phyloP scores from a whole-genome alignment of 2,329 filamentous ascomycete genomes.

The Sporothrix dimorphospora region DNA sequence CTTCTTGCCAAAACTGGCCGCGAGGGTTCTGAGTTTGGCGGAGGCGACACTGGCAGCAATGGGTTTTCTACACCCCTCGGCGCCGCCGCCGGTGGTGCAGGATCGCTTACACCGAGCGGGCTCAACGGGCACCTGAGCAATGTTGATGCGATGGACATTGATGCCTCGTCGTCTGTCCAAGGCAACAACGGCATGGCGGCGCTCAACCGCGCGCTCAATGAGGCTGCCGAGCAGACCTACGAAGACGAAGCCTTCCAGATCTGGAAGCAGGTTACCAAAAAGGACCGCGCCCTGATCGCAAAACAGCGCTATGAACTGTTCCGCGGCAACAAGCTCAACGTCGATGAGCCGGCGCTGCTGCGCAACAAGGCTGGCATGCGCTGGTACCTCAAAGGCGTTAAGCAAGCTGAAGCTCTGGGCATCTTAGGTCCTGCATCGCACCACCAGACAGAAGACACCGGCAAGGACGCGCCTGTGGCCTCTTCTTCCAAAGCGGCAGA shows the following conservation, averaged over 20 bases:
- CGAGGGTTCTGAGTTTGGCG: slow-evolving; percentile 77
- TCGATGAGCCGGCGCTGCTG: slow-evolving; percentile 84
- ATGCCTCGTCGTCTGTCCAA: slow-evolving; percentile 68
- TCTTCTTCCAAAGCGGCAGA: slow-evolving; percentile 59
- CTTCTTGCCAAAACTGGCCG: slow-evolving; percentile 58
- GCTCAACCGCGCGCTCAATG: slow-evolving; percentile 65
- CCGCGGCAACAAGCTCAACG: slow-evolving; percentile 79
- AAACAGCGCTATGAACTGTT: slow-evolving; percentile 87
- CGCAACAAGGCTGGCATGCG: slow-evolving; percentile 88
- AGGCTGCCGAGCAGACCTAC: slow-evolving; percentile 73
- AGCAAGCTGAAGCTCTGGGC: slow-evolving; percentile 62
- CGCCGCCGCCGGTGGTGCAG: slow-evolving; percentile 46
- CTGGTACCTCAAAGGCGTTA: slow-evolving; percentile 79
- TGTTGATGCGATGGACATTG: slow-evolving; percentile 83
- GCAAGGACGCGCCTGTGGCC: slow-evolving; percentile 34
- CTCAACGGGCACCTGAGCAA: slow-evolving; percentile 70
- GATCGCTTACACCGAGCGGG: slow-evolving; percentile 73
- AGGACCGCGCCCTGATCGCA: slow-evolving; percentile 83
- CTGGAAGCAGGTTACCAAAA: slow-evolving; percentile 99
- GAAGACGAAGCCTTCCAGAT: slow-evolving; percentile 95
- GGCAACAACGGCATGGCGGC: slow-evolving; percentile 63
- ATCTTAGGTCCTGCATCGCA: slow-evolving; percentile 41
- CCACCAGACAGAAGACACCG: slow-evolving; percentile 40
- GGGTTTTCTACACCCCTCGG: slow-evolving; percentile 81
- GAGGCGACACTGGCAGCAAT: slow-evolving; percentile 75